A percentile compares a stretch with the other conserved stretches of the same genome.
Conservation (phyloP, 2,329 filamentous ascomycete genomes). For the Diplodia intermedia region DNA sequence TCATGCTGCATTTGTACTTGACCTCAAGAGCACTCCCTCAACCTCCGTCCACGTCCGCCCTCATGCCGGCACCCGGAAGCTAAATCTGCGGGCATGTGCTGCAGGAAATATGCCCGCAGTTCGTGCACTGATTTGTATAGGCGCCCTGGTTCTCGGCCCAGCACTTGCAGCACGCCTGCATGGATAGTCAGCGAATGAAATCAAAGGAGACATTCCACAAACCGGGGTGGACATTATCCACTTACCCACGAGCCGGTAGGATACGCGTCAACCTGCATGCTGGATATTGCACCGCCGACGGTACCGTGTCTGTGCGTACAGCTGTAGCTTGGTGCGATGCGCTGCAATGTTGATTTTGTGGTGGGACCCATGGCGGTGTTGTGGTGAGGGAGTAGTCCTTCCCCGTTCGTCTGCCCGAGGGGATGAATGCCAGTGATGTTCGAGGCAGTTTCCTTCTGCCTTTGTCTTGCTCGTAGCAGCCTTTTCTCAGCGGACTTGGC, state of each 20-base stretch:
- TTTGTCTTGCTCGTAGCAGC: neutral
- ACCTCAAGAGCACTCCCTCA: too few relatives aligned
- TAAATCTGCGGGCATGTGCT: slow-evolving; percentile 8
- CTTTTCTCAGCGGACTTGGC: neutral
- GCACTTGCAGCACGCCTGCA: slow-evolving; percentile 22
- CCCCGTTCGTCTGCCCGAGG: neutral
- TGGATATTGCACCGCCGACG: neutral
- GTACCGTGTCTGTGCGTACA: neutral
- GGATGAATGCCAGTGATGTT: neutral
- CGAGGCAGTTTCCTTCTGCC: neutral
- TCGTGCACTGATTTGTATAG: slow-evolving; percentile 19
- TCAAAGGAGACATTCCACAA: neutral
- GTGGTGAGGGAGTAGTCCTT: neutral
- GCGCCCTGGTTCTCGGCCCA: slow-evolving; percentile 21
- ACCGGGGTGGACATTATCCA: neutral
- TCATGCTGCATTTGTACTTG: too few relatives aligned
- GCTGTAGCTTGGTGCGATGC: neutral
- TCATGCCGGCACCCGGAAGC: neutral
- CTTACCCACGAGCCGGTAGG: slow-evolving; percentile 20
- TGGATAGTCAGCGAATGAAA: neutral
- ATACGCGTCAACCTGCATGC: neutral
- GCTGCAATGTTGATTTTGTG: neutral
- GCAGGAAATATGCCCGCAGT: slow-evolving; percentile 14
- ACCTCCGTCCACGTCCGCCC: too few relatives aligned
- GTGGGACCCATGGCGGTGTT: neutral